A percentile compares a stretch with the other conserved stretches of the same genome.
Conservation (phyloP, 2,329 filamentous ascomycete species). For the Biscogniauxia marginata region DNA sequence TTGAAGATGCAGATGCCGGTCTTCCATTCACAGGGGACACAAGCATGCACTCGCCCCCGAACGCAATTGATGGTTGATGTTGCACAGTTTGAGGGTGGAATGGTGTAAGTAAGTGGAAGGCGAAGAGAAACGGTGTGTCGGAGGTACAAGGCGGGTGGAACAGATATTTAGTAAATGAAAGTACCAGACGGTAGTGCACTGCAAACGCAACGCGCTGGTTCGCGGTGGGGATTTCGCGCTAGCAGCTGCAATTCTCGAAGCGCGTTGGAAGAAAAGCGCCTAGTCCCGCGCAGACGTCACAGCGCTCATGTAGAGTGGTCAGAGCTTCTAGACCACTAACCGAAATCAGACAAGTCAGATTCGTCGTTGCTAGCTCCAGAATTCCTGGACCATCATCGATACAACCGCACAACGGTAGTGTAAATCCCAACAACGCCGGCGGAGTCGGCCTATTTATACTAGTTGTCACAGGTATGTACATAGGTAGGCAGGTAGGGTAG, state of each 20-base stretch:
- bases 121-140: conserved; percentile 14
- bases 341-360: no score
- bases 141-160: conserved; percentile 24
- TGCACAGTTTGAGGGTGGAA: neutral
- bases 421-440: no score
- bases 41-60: conserved; percentile 1
- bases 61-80: neutral
- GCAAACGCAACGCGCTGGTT: conserved; percentile 20
- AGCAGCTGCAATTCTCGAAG: conserved; percentile 12
- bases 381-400: no score
- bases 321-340: no score
- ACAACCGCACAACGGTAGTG: no score
- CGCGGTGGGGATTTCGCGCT: conserved; percentile 28
- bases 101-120: conserved; percentile 10
- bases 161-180: conserved; percentile 22
- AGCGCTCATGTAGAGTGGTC: no score
- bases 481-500: no score
- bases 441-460: no score
- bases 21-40: neutral
- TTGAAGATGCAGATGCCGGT: neutral
- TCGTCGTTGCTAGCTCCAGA: no score
- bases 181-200: conserved; percentile 1
- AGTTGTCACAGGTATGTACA: no score
- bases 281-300: conserved; percentile 24
- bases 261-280: conserved; percentile 14